Percentiles rank a stretch among this genome's conserved stretches.
These are phyloP conservation scores for Penicillium sp. DNA, from an alignment of 2,329 filamentous ascomycete species.

Conservation along the genomic window DNA sequence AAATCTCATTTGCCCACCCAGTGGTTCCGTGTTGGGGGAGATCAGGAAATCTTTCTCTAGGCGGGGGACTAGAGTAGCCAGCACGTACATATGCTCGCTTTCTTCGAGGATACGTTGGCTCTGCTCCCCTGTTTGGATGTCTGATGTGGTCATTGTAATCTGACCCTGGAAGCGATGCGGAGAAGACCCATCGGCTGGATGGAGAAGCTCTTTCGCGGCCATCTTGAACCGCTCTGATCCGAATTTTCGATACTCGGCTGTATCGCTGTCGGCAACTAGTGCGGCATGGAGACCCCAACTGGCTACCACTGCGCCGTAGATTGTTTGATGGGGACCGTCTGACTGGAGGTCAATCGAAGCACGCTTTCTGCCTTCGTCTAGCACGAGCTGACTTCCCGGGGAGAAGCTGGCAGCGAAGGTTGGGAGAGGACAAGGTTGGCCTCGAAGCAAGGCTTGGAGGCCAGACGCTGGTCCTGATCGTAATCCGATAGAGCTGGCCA, in stretches of 20 bases:
- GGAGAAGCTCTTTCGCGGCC: conserved; percentile 78
- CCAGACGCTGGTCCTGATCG: conserved; percentile 45
- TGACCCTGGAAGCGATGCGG: conserved; percentile 64
- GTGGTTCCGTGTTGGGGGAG: conserved; percentile 71
- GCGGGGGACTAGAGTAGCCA: conserved; percentile 77
- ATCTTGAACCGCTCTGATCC: conserved; percentile 82
- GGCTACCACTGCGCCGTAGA: conserved; percentile 80
- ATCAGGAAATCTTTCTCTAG: conserved; percentile 83
- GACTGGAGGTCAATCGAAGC: conserved; percentile 27
- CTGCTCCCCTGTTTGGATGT: conserved; percentile 26
- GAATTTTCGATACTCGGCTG: conserved; percentile 75
- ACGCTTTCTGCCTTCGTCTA: conserved; percentile 54
- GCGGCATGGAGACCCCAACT: conserved; percentile 91
- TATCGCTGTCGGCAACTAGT: conserved; percentile 90
- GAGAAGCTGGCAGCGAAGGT: conserved; percentile 69
- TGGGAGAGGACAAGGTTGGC: conserved; percentile 62
- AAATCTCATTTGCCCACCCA: conserved; percentile 73
- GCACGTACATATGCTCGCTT: conserved; percentile 73
- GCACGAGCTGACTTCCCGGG: conserved; percentile 56
- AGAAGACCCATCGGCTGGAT: conserved; percentile 57
- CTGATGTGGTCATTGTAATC: conserved; percentile 52
- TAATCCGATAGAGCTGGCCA: conserved; percentile 49
- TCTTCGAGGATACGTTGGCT: conserved; percentile 45
- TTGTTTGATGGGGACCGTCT: conserved; percentile 41
- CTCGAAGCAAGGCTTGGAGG: conserved; percentile 66